Evolutionary conservation across 441 rosid genomes (phyloP).

Genomic region (Rhodomyrtus psidioides): DNA sequence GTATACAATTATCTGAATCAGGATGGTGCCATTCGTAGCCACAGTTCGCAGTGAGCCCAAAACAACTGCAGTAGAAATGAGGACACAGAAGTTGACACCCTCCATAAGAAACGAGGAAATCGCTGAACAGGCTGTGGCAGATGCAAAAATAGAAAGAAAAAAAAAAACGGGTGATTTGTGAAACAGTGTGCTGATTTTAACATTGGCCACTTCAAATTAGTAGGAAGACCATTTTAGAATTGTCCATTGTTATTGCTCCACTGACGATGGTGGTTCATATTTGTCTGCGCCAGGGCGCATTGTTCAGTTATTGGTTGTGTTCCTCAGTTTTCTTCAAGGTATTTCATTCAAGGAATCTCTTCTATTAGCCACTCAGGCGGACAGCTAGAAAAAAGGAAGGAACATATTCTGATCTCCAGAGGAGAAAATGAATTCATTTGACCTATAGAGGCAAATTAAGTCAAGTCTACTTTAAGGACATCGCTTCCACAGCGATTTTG

Average conservation of each 20-base stretch:
- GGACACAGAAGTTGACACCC: background rate
- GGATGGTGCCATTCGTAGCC: conserved; percentile 64
- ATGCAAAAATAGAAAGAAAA: background rate
- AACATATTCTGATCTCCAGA: background rate
- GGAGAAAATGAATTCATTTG: background rate
- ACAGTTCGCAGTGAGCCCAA: conserved; percentile 68
- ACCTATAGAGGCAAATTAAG: background rate
- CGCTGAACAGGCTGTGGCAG: background rate
- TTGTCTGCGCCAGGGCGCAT: background rate
- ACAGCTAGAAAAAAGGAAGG: background rate
- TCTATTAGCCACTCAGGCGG: background rate
- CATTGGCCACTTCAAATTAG: background rate
- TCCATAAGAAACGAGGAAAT: background rate
- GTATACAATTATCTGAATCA: conserved; percentile 72
- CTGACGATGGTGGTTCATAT: background rate
- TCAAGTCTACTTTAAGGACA: background rate
- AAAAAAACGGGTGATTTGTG: background rate
- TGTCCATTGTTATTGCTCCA: background rate
- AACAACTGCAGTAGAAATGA: conserved; percentile 45
- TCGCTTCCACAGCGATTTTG: background rate
- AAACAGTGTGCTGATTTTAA: background rate
- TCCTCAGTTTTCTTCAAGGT: background rate
- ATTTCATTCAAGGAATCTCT: background rate
- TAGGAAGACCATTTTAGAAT: background rate
- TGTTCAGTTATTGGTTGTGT: background rate